phyloP scores from a whole-genome alignment of 2,329 filamentous ascomycete genomes.

The Diaporthe citrichinensis region DNA sequence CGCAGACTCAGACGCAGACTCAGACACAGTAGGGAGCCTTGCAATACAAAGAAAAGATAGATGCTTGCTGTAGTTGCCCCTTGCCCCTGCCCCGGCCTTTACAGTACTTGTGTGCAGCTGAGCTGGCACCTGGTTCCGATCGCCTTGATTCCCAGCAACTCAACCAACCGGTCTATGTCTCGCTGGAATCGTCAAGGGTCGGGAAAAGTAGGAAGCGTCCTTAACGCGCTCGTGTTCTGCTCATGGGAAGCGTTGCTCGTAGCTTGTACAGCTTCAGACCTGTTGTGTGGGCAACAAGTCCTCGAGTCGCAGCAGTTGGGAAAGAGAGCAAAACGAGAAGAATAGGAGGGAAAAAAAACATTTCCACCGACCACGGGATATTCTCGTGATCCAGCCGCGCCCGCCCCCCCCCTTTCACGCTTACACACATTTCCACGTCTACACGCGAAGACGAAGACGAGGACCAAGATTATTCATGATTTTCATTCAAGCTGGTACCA shows the following conservation, averaged over 20 bases:
- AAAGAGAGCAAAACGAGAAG: neutral
- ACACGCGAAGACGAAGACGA: neutral
- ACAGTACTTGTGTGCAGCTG: neutral
- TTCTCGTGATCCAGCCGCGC: conserved; percentile 3
- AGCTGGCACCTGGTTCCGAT: neutral
- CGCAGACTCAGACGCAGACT: neutral
- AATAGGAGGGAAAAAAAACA: neutral
- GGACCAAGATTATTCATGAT: neutral
- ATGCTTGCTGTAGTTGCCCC: neutral
- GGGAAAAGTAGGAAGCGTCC: conserved; percentile 2
- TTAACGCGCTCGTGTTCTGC: neutral
- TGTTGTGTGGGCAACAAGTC: neutral
- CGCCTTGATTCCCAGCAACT: neutral
- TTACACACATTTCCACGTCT: neutral
- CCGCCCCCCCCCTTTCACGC: neutral
- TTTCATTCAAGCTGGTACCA: conserved; percentile 14
- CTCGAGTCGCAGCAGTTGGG: too few relatives aligned
- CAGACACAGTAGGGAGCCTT: neutral
- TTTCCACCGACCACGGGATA: neutral
- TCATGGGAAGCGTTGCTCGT: neutral
- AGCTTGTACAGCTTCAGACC: neutral
- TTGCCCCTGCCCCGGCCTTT: neutral
- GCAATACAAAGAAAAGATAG: neutral
- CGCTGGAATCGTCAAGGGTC: conserved; percentile 1
- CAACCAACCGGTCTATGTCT: conserved; percentile 12